phyloP scores from a whole-genome alignment of 1,139 yeast genomes.

The Saccharomyces hybrid region DNA sequence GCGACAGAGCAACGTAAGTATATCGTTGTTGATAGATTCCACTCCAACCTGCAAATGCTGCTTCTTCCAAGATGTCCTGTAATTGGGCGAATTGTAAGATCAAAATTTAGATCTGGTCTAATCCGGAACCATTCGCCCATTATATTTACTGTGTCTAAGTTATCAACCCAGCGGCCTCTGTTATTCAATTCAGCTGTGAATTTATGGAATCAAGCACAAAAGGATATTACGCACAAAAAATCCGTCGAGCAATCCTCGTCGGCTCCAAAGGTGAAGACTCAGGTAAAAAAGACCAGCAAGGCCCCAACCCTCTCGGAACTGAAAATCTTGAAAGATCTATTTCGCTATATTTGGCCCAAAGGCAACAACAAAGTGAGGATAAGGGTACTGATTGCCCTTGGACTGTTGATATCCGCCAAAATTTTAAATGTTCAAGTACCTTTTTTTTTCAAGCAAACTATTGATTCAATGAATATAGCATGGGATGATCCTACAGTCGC shows the following conservation, averaged over 20 bases:
- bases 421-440: conserved; percentile 92
- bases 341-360: conserved; percentile 87
- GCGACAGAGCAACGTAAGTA: neutral
- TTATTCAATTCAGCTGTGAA: neutral
- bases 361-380: conserved; percentile 60
- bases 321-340: conserved; percentile 52
- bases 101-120: neutral
- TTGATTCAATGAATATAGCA: conserved; percentile 89
- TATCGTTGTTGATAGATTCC: neutral
- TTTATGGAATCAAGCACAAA: neutral
- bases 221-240: neutral
- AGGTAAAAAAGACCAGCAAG: neutral
- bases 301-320: conserved; percentile 43
- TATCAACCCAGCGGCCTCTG: neutral
- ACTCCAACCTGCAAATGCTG: neutral
- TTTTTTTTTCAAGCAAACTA: conserved; percentile 79
- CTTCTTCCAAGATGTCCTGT: neutral
- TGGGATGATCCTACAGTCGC: conserved; percentile 60
- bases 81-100: neutral
- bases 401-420: conserved; percentile 70
- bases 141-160: neutral
- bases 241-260: neutral
- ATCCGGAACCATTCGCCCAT: neutral
- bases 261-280: conserved; percentile 7
- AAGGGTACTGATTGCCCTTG: conserved; percentile 69